Base-by-base conservation (phyloP, 164 flowering plant species). In the Tetracentron sinense region DNA sequence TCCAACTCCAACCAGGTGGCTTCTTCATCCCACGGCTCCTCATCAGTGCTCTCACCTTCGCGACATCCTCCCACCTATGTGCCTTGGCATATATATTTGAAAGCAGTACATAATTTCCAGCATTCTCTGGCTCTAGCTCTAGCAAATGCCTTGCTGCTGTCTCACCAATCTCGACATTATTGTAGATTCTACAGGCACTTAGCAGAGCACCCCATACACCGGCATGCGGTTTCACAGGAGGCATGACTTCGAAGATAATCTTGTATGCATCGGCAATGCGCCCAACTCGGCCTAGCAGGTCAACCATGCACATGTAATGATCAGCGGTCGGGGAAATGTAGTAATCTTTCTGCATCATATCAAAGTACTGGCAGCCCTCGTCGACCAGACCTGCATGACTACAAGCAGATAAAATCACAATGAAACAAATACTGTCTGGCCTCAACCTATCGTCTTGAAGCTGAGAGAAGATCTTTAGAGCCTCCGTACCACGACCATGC, bases 271-370 rank as follows among this genome's bases (percentile, higher is more conserved):
- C 74, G 0, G 27, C 38, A 23, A 65, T 54, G 7, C 46, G 53
- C 20, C 74, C 74, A 22, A 66, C 58, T 21, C 74, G 66, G 29
- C 74, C 69, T 54, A 70, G 65, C 23, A 70, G 14, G 56, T 70
- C 73, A 26, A 70, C 65, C 64, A 70, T 28, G 60, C 74, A 70
- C 69, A 65, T 65, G 51, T 64, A 70, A 46, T 70, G 74, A 65
- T 70, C 74, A 10, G 65, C 65, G 29, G 61, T 70, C 8, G 74
- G 74, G 38, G 58, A 7, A 14, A 71, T 71, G 11, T 50, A 60
- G 66, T 60, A 71, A 35, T 71, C 62, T 4, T 61, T 56, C 51
- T 57, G 48, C 74, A 71, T 71, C 26, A 52, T 26, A 12, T 60
- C 7, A 21, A 71, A 65, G 54, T 70, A 65, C 23, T 23, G 42